Evolutionary conservation across 176 grass and related monocot genomes (phyloP).

Genomic region (Zizania latifolia): DNA sequence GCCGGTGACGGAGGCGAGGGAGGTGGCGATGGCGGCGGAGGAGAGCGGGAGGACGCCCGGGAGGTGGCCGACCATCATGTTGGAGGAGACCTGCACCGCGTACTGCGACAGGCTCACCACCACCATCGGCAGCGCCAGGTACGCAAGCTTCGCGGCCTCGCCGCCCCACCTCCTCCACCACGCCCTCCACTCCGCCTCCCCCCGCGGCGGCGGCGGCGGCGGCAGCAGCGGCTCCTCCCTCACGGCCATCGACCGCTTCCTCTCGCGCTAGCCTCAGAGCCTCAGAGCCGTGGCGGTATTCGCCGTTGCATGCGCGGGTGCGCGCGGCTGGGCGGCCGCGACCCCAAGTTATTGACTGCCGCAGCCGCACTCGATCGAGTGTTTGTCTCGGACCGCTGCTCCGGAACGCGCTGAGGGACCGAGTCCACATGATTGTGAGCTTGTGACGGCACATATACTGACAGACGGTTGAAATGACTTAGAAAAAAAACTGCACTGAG

Average conservation of each 20-base stretch:
- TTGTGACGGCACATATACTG: not conserved
- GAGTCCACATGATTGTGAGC: too few relatives aligned
- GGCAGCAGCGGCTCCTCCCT: constrained; percentile 5
- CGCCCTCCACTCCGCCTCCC: not conserved
- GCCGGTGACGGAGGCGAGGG: constrained; percentile 78
- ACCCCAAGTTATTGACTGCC: not conserved
- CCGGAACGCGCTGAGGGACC: not conserved
- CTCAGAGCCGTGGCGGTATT: too few relatives aligned
- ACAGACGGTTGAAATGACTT: too few relatives aligned
- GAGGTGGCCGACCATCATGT: constrained; percentile 95
- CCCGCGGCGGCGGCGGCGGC: not conserved
- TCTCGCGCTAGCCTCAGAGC: not conserved
- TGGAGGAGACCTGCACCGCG: constrained; percentile 70
- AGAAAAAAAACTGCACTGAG: too few relatives aligned
- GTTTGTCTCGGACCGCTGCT: not conserved
- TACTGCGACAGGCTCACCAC: constrained; percentile 43
- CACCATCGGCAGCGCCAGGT: constrained; percentile 61
- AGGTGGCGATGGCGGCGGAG: constrained; percentile 71
- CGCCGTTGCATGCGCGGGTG: too few relatives aligned
- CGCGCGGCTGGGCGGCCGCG: too few relatives aligned
- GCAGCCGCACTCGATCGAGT: too few relatives aligned
- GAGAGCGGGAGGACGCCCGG: constrained; percentile 71
- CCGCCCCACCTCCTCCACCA: constrained; percentile 4
- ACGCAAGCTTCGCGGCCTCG: constrained; percentile 32
- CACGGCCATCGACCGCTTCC: not conserved